Base-by-base conservation (phyloP, 2,329 filamentous ascomycete species). In the Chrysosporium keratinophilum region DNA sequence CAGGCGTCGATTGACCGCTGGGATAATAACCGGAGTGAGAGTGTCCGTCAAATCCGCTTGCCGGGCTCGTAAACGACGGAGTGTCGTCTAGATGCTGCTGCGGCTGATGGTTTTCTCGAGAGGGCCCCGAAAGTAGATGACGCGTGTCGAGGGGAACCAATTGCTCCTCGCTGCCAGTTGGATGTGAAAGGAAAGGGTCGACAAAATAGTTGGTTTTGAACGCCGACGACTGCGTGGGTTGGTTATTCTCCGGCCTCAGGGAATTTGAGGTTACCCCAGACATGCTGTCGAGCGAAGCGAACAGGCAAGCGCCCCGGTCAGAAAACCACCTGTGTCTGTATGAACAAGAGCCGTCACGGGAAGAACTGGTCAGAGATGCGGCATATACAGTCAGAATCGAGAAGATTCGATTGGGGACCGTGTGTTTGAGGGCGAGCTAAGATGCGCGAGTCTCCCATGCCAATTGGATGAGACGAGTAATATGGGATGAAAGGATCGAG, bases 81-180 rank as follows among this genome's bases (percentile, higher is more conserved):
- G 17, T 34, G 9, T 49, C 28, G 45, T 45, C 28, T 35, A 44
- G 46, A 48, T 48, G 41, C 46, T 51, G 20, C 34, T 51, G 39
- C 34, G 45, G 23, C 43, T 54, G 28, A 54, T 20, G 35, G 20
- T 14, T 20, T 14, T 35, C 41, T 44, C 9, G 12, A 17, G 14
- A 28, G 1, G 50, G 39, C 28, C 12, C 20, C 9, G 56, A 71
- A 62, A 11, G 62, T 64, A 28, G 37, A 5, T 47, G 33, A n/a
- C 48, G 44, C n/a, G 50, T 11, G 14, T 46, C 42, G 31, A 64
- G 63, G 41, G 62, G 61, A 45, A 71, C 67, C 31, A 64, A 63
- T 12, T 62, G 60, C 58, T 72, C 69, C 35, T 74, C 70, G 2
- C 62, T 67, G 54, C 68, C 67, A 9, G 66, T 65, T 6, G 67